Base-by-base conservation (phyloP, 768 basidiomycete genomes). In the Agaricus bisporus region DNA sequence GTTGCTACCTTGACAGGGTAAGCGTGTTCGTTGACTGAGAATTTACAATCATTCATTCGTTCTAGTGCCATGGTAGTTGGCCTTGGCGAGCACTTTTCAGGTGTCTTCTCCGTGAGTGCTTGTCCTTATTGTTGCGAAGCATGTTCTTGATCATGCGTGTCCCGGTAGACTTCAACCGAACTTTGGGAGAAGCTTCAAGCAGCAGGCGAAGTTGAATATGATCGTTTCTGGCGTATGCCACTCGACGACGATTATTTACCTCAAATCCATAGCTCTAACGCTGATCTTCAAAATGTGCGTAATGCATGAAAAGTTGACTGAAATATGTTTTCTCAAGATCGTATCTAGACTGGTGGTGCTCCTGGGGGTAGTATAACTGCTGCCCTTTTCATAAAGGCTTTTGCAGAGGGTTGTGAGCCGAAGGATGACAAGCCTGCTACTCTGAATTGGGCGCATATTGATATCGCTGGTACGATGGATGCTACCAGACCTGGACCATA, bases 221-320 rank as follows among this genome's bases (percentile, higher is more conserved):
- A 92, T 68, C 82, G 83, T 50, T 85, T 95, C 76, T 94, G 91
- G 91, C 81, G 91, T 25, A 82, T 94, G 84, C 91, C 91, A 9
- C 79, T 95, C 49, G 85, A 90, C 60, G 88, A 91, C 41, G 88
- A 85, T 53, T 95, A 77, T 59, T 82, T 80, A 0, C 79, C 82
- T 10, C 89, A 90, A 64, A 93, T 95, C 60, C 68, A 83, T 64
- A 75, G 75, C 6, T 85, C 82, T 25, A 91, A 90, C 60, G 90
- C 89, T 22, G 91, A 93, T 65, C 73, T 93, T 32, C 85, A 86
- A 68, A 93, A 92, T 60, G 84, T 85, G 57, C 26, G 72, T 64
- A 4, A 20, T 22, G 2, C 18, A 14, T 38, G 28, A 20, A n/a
- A 22, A 29, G 17, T 12, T n/a, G 6, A 14, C 10, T 9, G 18